Evolutionary conservation across 2,329 filamentous ascomycete genomes (phyloP).

Genomic region (Apiospora sp.): DNA sequence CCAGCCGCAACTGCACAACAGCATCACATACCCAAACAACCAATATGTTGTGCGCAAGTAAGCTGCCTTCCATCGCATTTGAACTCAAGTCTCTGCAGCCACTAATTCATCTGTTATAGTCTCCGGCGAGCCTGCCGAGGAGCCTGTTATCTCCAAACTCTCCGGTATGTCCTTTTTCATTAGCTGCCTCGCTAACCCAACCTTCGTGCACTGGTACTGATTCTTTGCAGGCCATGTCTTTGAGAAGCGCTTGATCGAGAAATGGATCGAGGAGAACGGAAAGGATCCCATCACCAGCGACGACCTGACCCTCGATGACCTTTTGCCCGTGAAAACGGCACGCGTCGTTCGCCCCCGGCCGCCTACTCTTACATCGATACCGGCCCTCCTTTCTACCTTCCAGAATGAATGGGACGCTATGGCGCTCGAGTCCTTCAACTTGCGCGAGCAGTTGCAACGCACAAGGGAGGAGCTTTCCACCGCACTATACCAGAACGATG

Average conservation of each 20-base stretch:
- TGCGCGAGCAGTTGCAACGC: conserved; percentile 88
- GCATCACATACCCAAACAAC: conserved; percentile 23
- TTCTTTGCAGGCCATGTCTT: conserved; percentile 77
- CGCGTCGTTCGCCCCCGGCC: conserved; percentile 88
- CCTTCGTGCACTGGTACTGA: conserved; percentile 37
- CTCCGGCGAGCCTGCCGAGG: conserved; percentile 94
- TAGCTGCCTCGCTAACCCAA: background rate
- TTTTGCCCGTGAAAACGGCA: conserved; percentile 85
- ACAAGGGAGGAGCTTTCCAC: conserved; percentile 93
- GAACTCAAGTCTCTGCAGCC: conserved; percentile 12
- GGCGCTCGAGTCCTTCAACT: conserved; percentile 88
- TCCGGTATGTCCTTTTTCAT: conserved; percentile 69
- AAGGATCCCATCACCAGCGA: conserved; percentile 92
- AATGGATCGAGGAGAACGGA: conserved; percentile 91
- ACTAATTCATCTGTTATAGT: conserved; percentile 61
- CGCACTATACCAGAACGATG: conserved; percentile 95
- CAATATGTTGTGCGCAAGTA: conserved; percentile 59
- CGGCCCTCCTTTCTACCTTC: conserved; percentile 90
- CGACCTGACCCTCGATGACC: conserved; percentile 82
- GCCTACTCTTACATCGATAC: conserved; percentile 94
- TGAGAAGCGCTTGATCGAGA: conserved; percentile 93
- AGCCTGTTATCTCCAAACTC: conserved; percentile 93
- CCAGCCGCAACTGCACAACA: conserved; percentile 25
- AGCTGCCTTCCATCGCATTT: conserved; percentile 21
- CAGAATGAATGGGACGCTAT: conserved; percentile 99